Evolutionary conservation across 2,329 filamentous ascomycete genomes (phyloP).

Genomic region (Fusarium tricinctum): DNA sequence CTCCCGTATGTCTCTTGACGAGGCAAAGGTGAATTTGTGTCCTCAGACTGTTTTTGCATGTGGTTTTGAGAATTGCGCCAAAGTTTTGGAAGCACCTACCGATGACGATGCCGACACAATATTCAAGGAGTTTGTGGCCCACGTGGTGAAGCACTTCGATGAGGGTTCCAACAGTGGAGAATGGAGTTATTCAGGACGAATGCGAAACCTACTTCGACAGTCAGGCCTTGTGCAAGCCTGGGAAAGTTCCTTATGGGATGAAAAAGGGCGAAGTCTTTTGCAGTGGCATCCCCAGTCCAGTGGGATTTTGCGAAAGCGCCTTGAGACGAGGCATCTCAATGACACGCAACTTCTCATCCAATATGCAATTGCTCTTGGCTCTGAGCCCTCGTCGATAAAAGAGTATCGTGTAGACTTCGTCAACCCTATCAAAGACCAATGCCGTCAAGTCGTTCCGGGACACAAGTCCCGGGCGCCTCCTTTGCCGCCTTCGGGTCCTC

Average conservation of each 20-base stretch:
- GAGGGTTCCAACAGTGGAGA: slow-evolving; percentile 57
- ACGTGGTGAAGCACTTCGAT: slow-evolving; percentile 64
- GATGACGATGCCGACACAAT: slow-evolving; percentile 57
- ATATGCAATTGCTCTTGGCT: slow-evolving; percentile 57
- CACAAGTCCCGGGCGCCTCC: slow-evolving; percentile 51
- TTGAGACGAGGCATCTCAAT: slow-evolving; percentile 62
- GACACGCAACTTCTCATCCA: slow-evolving; percentile 57
- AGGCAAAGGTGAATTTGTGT: slow-evolving; percentile 60
- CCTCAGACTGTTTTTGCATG: slow-evolving; percentile 64
- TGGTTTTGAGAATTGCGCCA: slow-evolving; percentile 60
- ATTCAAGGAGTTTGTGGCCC: slow-evolving; percentile 62
- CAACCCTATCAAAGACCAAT: slow-evolving; percentile 55
- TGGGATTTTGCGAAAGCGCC: slow-evolving; percentile 58
- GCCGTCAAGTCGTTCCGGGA: slow-evolving; percentile 54
- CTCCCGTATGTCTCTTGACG: slow-evolving; percentile 58
- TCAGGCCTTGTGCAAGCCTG: slow-evolving; percentile 55
- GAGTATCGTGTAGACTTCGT: slow-evolving; percentile 54
- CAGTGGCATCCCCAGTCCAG: slow-evolving; percentile 61
- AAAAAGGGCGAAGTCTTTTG: slow-evolving; percentile 53
- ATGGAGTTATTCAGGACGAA: slow-evolving; percentile 61
- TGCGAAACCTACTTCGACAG: slow-evolving; percentile 62
- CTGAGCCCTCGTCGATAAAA: slow-evolving; percentile 49
- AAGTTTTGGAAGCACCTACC: slow-evolving; percentile 60
- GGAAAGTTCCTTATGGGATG: slow-evolving; percentile 55
- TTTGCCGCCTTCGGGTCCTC: slow-evolving; percentile 44